Percentiles rank a stretch among this genome's conserved stretches.
phyloP scores from a whole-genome alignment of 1,139 yeast species.

The Meyerozyma sp. region DNA sequence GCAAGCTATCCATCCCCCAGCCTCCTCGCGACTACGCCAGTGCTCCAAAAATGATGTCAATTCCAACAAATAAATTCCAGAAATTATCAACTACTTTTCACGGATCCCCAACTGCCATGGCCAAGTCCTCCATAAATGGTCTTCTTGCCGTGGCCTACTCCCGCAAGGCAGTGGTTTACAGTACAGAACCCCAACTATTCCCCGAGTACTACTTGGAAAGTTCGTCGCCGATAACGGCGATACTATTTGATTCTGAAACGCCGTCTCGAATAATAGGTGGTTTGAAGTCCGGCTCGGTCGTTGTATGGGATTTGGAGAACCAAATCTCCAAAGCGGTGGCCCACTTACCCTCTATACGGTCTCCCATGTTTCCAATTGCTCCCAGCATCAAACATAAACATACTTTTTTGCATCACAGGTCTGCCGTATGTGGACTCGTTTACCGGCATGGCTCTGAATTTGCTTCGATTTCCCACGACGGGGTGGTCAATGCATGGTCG shows the following conservation, averaged over 20 bases:
- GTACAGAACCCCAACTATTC: slow-evolving; percentile 12
- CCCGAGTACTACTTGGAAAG: slow-evolving; percentile 49
- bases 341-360: slow-evolving; percentile 23
- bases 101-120: slow-evolving; percentile 7
- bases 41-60: slow-evolving; percentile 6
- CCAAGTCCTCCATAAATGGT: background rate
- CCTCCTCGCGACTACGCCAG: background rate
- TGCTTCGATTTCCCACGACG: slow-evolving; percentile 30
- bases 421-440: slow-evolving; percentile 1
- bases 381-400: background rate
- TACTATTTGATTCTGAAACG: slow-evolving; percentile 32
- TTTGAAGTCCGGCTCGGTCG: slow-evolving; percentile 29
- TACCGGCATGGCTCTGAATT: slow-evolving; percentile 7
- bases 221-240: slow-evolving; percentile 37
- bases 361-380: slow-evolving; percentile 17
- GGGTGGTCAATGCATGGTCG: slow-evolving; percentile 38
- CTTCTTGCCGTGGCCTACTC: background rate
- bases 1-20: background rate
- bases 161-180: slow-evolving; percentile 25
- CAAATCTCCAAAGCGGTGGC: slow-evolving; percentile 11
- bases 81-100: slow-evolving; percentile 1
- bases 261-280: slow-evolving; percentile 32
- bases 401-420: slow-evolving; percentile 1
- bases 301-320: slow-evolving; percentile 32
- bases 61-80: slow-evolving; percentile 7